These are phyloP conservation scores for Smallanthus sonchifolius DNA, from an alignment of 129 eudicot species.

Conservation along the genomic window DNA sequence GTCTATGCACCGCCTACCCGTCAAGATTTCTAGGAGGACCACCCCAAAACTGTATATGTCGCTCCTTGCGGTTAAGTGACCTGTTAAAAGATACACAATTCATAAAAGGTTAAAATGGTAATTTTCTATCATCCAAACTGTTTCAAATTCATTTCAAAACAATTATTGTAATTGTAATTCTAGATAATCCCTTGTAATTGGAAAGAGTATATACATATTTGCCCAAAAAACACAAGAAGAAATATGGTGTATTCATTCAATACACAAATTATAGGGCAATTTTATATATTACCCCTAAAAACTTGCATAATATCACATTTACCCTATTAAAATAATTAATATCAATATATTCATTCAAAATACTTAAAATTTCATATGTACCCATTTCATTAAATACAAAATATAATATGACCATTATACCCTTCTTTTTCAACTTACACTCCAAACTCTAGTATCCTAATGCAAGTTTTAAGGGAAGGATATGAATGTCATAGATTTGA, in stretches of 20 bases:
- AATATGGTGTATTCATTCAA: too few relatives aligned
- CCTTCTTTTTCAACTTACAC: too few relatives aligned
- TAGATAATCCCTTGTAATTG: background rate
- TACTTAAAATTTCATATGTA: too few relatives aligned
- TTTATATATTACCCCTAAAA: background rate
- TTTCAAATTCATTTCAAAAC: background rate
- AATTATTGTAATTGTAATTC: background rate
- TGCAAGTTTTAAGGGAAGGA: too few relatives aligned
- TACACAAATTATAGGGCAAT: too few relatives aligned
- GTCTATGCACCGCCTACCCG: constrained; percentile 63
- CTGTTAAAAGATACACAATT: background rate
- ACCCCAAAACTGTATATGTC: constrained; percentile 30
- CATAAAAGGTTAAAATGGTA: background rate
- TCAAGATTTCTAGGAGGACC: constrained; percentile 59
- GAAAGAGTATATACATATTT: too few relatives aligned
- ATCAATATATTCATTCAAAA: too few relatives aligned
- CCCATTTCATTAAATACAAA: too few relatives aligned
- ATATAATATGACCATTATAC: too few relatives aligned
- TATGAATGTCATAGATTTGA: background rate
- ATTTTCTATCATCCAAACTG: background rate
- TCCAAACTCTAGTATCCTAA: too few relatives aligned
- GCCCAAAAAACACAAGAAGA: too few relatives aligned
- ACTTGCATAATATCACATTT: background rate
- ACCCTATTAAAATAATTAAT: too few relatives aligned
- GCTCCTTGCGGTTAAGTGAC: background rate